Conservation (phyloP, 139 green algal species). For the Spirogloea muscicola region DNA sequence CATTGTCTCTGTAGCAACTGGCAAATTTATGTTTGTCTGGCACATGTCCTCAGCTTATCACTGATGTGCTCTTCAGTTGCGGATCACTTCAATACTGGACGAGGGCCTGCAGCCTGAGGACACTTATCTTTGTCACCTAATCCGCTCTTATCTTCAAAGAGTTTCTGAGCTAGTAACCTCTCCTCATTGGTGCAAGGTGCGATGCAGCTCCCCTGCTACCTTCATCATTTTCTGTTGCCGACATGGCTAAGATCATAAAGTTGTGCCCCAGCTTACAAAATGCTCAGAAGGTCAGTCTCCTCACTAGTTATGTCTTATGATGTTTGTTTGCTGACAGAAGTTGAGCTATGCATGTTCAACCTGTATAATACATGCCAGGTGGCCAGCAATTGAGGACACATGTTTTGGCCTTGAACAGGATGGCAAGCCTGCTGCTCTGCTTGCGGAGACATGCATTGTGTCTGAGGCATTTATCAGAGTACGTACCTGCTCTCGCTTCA, state of each 20-base stretch:
- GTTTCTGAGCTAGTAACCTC: too few species aligned
- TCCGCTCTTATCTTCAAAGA: too few species aligned
- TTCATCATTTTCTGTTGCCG: slow-evolving; percentile 3
- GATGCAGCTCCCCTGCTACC: slow-evolving; percentile 16
- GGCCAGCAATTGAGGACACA: too few species aligned
- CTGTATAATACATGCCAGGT: too few species aligned
- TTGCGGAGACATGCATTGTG: too few species aligned
- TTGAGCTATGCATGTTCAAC: too few species aligned
- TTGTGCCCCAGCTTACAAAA: slow-evolving; percentile 15
- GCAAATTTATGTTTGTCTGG: background rate
- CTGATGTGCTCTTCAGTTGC: background rate
- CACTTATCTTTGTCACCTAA: background rate
- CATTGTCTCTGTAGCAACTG: slow-evolving; percentile 10
- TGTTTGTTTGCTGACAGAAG: too few species aligned
- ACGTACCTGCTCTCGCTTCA: too few species aligned
- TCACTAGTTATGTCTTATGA: too few species aligned
- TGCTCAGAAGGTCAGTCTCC: slow-evolving; percentile 15
- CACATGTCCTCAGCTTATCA: background rate
- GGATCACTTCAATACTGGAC: background rate
- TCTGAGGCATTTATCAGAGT: too few species aligned
- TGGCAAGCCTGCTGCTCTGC: too few species aligned
- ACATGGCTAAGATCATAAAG: slow-evolving; percentile 8
- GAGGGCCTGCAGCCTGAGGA: background rate
- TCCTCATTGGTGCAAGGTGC: slow-evolving; percentile 26
- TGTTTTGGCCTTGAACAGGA: too few species aligned